These are phyloP conservation scores for Mycotypha africana DNA, from an alignment of 371 early-diverging fungal species.

Conservation along the genomic window DNA sequence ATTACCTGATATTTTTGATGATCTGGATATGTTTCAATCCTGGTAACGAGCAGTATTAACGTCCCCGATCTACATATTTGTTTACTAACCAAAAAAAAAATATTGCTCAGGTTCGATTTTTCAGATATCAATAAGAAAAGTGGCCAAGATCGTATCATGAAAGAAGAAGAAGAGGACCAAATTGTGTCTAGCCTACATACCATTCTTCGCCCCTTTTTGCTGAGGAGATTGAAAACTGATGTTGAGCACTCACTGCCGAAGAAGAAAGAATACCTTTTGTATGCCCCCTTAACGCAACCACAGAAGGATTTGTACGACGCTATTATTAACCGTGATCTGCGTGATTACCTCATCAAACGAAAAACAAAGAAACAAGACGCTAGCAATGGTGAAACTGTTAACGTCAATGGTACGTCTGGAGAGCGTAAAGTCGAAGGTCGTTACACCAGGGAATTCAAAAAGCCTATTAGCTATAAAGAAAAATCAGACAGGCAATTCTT, in stretches of 20 bases:
- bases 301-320: conserved; percentile 88
- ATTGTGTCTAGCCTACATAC: conserved; percentile 82
- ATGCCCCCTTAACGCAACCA: conserved; percentile 73
- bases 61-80: too few species aligned
- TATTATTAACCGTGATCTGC: conserved; percentile 63
- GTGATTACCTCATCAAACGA: conserved; percentile 64
- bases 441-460: conserved; percentile 8
- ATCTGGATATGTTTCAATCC: conserved; percentile 74
- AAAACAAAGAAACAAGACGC: conserved; percentile 27
- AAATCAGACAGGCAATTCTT: conserved; percentile 38
- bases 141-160: conserved; percentile 66
- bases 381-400: conserved; percentile 8
- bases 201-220: conserved; percentile 91
- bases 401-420: conserved; percentile 3
- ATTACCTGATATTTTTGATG: conserved; percentile 86
- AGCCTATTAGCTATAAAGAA: conserved; percentile 40
- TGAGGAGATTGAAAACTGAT: conserved; percentile 95
- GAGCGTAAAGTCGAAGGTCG: conserved; percentile 4
- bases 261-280: conserved; percentile 86
- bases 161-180: conserved; percentile 64
- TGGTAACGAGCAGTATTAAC: too few species aligned
- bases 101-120: conserved; percentile 71
- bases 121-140: conserved; percentile 65
- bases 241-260: conserved; percentile 83
- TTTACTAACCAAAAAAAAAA: too few species aligned